Conservation (phyloP, 441 rosid genomes). For the Sinapis alba region DNA sequence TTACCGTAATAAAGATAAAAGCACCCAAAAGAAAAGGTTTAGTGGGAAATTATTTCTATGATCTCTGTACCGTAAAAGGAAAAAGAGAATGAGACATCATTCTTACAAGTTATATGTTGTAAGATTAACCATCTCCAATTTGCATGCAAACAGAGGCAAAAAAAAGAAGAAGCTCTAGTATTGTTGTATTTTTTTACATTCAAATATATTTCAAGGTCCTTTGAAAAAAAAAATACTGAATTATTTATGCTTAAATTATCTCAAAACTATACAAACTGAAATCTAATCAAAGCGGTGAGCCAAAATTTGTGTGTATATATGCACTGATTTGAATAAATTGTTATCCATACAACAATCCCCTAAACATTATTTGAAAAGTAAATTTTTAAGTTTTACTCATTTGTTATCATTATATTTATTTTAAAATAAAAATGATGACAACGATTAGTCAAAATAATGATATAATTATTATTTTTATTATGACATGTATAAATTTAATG, state of each 20-base stretch:
- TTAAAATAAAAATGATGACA: too few relatives aligned
- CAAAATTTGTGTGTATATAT: neutral
- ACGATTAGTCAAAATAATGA: too few relatives aligned
- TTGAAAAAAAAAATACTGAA: too few relatives aligned
- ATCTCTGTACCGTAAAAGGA: neutral
- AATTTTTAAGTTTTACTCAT: too few relatives aligned
- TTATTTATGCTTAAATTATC: neutral
- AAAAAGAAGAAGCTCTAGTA: slow-evolving; percentile 16
- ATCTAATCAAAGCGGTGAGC: neutral
- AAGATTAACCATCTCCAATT: slow-evolving; percentile 29
- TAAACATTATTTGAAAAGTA: too few relatives aligned
- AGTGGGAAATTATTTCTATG: slow-evolving; percentile 39
- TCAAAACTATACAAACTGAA: neutral
- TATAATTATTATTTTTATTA: too few relatives aligned
- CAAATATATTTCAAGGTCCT: slow-evolving; percentile 16
- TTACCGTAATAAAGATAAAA: slow-evolving; percentile 43
- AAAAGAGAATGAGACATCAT: slow-evolving; percentile 35
- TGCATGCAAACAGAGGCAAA: slow-evolving; percentile 18
- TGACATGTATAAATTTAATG: too few relatives aligned
- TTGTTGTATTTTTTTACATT: slow-evolving; percentile 20
- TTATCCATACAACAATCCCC: neutral
- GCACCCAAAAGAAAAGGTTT: slow-evolving; percentile 29
- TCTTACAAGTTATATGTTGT: slow-evolving; percentile 37
- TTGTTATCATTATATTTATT: too few relatives aligned
- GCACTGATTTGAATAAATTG: neutral